phyloP scores from a whole-genome alignment of 768 basidiomycete genomes.

The Leccinum rimulosum region DNA sequence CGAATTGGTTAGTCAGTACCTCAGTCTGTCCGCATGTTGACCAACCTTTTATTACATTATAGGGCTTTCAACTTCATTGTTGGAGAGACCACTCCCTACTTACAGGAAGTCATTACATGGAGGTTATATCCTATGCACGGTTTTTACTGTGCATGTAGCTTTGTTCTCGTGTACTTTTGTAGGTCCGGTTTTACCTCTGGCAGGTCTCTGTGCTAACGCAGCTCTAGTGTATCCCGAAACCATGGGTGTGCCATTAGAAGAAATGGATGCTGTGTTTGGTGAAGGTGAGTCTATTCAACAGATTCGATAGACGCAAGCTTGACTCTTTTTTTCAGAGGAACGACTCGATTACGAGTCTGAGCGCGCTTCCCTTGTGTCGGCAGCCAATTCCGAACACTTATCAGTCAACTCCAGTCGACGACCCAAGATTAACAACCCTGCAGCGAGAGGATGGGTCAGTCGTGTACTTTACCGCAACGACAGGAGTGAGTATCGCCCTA shows the following conservation, averaged over 20 bases:
- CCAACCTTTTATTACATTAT: conserved; percentile 5
- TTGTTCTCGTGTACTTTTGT: conserved; percentile 83
- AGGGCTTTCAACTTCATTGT: conserved; percentile 88
- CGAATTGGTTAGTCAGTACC: conserved; percentile 50
- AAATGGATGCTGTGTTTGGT: conserved; percentile 88
- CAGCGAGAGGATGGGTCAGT: conserved; percentile 45
- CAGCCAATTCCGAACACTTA: conserved; percentile 36
- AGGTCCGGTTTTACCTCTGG: conserved; percentile 29
- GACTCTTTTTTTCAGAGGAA: conserved; percentile 42
- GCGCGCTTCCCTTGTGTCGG: conserved; percentile 52
- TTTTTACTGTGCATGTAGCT: conserved; percentile 86
- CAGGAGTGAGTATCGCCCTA: conserved; percentile 46
- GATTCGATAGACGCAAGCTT: conserved; percentile 13
- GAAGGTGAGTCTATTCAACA: conserved; percentile 52
- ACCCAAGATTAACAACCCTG: conserved; percentile 19
- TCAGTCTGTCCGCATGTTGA: neutral
- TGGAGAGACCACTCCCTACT: conserved; percentile 80
- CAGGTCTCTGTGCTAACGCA: conserved; percentile 7
- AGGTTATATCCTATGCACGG: conserved; percentile 94
- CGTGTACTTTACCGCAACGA: conserved; percentile 46
- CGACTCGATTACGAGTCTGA: conserved; percentile 65
- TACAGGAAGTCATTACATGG: conserved; percentile 89
- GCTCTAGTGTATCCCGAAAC: conserved; percentile 79
- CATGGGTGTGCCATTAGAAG: conserved; percentile 82
- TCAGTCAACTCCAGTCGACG: conserved; percentile 31